Evolutionary conservation across 108 stramenopile genomes (phyloP), one percentile per base, ranked within the genome.

Genomic region (Nitzschia putrida): DNA sequence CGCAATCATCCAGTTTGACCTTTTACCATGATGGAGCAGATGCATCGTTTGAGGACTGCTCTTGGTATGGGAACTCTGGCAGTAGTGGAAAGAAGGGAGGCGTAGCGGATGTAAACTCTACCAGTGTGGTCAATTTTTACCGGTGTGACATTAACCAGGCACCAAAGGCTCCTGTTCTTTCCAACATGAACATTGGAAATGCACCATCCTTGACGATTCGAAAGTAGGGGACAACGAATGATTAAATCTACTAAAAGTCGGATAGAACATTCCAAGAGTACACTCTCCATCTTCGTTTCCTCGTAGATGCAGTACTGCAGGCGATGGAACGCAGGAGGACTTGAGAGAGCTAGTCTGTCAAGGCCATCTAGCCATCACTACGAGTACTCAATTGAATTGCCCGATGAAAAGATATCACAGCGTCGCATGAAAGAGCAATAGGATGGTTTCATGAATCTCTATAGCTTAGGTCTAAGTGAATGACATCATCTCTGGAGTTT

Each of bases 11-110:
- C 14, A 85, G 83, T 49, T 26, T 94, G 7, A 82, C 86, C 3
- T 84, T 94, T 56, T 81, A 80, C 58, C 77, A 89, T 61, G 85
- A 94, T 53, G 93, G 93, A 18, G 85, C 93, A 4, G 83, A 86
- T 4, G 90, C 72, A 0, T 65, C 77, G 13, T 87, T 94, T 53
- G 83, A 89, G 66, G 93, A 94, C 61, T 93, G 92, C 39, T 74
- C 59, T 26, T 93, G 87, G 86, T 41, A 80, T 10, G 80, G 74
- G 45, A 89, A 91, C 54, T 64, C 72, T 2, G 80, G 82, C 14
- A 56, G 54, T 7, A 53, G 49, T 45, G 43, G 47, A 0, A 72
- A 74, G 21, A 64, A 59, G 38, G 92, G 89, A 13, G 72, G 76
- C 0, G 85, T 93, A 12, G 88, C 88, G 3, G 89, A 93, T 74